phyloP scores from a whole-genome alignment of 75 land plant species.

The Pinus taeda region DNA sequence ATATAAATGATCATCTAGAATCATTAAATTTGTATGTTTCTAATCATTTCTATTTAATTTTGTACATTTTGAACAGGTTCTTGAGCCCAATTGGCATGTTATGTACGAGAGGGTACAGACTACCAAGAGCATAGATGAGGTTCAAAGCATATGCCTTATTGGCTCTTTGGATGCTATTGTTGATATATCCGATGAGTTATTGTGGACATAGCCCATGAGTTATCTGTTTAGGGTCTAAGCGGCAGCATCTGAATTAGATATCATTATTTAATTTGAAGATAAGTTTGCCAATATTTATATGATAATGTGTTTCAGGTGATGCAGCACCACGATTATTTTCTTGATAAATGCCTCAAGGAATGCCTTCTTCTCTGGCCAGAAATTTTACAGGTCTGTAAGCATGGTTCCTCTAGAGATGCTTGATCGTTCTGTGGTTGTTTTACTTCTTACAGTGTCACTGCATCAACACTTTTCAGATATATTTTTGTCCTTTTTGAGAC shows the following conservation, averaged over 20 bases:
- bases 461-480: too few species aligned
- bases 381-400: constrained; percentile 70
- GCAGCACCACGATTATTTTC: constrained; percentile 86
- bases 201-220: background rate
- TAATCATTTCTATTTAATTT: background rate
- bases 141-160: constrained; percentile 9
- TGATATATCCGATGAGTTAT: constrained; percentile 3
- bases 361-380: constrained; percentile 89
- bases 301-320: constrained; percentile 65
- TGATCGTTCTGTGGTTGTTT: too few species aligned
- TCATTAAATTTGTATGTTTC: background rate
- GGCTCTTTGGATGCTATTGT: background rate
- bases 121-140: constrained; percentile 98
- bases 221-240: background rate
- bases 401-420: too few species aligned
- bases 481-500: too few species aligned
- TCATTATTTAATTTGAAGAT: background rate
- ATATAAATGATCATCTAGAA: constrained; percentile 1
- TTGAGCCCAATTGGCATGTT: constrained; percentile 99
- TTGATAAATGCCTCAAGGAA: constrained; percentile 95
- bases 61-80: constrained; percentile 49
- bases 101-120: constrained; percentile 78
- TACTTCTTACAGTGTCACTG: too few species aligned
- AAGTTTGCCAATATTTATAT: background rate
- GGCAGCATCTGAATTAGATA: background rate